Evolutionary conservation across 257 asterid genomes (phyloP).

Genomic region (Cynanchum wilfordii): DNA sequence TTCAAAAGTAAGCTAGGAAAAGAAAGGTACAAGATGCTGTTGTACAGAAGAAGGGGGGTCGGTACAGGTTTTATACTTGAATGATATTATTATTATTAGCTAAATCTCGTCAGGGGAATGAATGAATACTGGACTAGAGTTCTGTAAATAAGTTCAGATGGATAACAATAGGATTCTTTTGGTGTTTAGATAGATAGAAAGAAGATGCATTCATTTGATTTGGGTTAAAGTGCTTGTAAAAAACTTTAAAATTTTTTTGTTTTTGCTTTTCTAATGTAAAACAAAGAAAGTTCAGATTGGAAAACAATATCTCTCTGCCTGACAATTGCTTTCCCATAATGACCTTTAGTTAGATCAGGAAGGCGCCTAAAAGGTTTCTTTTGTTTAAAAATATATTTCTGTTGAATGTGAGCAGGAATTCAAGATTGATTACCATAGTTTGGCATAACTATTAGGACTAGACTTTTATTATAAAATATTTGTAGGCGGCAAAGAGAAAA

Average conservation of each 20-base stretch:
- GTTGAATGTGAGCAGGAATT: too few species aligned
- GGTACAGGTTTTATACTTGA: background rate
- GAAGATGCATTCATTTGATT: background rate
- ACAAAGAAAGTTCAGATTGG: too few species aligned
- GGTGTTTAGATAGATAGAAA: background rate
- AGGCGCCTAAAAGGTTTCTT: too few species aligned
- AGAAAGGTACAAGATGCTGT: background rate
- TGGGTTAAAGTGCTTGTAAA: background rate
- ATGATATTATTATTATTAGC: background rate
- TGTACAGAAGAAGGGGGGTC: background rate
- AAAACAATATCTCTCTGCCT: too few species aligned
- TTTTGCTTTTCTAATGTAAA: too few species aligned
- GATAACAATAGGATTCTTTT: background rate
- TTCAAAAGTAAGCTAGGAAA: background rate
- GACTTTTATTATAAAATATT: background rate
- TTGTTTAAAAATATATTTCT: too few species aligned
- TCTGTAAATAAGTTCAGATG: background rate
- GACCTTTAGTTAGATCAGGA: too few species aligned
- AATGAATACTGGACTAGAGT: background rate
- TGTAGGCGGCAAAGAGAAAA: background rate
- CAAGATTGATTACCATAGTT: too few species aligned
- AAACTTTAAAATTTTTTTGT: too few species aligned
- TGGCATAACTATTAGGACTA: background rate
- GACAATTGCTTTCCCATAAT: too few species aligned
- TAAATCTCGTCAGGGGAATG: background rate